Evolutionary conservation across 345 rosid species (phyloP).

Genomic region (Lepidium africanum): DNA sequence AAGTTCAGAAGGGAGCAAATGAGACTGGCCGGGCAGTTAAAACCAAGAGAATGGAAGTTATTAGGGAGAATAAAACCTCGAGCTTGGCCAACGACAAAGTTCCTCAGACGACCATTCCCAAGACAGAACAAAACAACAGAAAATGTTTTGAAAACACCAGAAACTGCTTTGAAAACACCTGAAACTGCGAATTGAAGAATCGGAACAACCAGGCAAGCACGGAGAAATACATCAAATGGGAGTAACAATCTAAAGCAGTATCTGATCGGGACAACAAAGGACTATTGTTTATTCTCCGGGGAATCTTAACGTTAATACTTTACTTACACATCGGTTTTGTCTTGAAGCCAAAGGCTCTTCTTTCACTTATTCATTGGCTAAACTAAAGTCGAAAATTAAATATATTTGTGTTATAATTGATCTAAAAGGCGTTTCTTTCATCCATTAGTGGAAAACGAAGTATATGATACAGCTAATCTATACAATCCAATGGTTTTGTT

Average conservation of each 20-base stretch:
- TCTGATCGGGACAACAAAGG: neutral
- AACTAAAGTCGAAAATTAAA: neutral
- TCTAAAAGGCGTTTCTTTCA: neutral
- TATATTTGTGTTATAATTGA: neutral
- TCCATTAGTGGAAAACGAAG: neutral
- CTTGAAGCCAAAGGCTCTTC: conserved; percentile 10
- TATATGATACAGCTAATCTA: neutral
- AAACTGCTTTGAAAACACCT: conserved; percentile 22
- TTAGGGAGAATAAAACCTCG: conserved; percentile 49
- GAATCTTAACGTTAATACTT: neutral
- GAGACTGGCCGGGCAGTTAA: conserved; percentile 67
- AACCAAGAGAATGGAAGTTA: conserved; percentile 64
- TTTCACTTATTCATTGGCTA: neutral
- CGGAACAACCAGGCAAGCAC: neutral
- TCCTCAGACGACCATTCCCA: conserved; percentile 41
- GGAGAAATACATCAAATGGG: neutral
- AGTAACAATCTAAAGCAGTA: neutral
- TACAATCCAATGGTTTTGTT: too few relatives aligned
- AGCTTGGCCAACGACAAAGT: conserved; percentile 41
- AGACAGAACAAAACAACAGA: conserved; percentile 38
- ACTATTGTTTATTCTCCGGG: neutral
- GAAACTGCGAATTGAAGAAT: conserved; percentile 5
- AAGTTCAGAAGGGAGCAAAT: conserved; percentile 72
- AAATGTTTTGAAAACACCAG: conserved; percentile 22
- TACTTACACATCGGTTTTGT: neutral